These are phyloP conservation scores for Cadophora luteo-olivacea DNA, from an alignment of 2,329 filamentous ascomycete species.

Conservation along the genomic window DNA sequence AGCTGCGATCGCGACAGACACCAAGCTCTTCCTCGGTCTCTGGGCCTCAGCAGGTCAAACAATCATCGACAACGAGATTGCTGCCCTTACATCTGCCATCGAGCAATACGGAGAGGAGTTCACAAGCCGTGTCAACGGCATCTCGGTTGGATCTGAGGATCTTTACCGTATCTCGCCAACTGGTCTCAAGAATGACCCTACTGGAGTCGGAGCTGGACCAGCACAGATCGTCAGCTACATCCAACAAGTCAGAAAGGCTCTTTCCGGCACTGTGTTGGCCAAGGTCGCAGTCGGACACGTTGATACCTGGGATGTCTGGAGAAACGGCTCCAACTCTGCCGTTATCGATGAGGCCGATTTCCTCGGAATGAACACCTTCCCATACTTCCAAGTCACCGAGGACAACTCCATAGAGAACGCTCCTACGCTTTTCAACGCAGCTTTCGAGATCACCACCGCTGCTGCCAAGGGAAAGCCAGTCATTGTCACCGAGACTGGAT, in stretches of 20 bases:
- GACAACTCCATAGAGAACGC: constrained; percentile 20
- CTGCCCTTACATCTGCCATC: constrained; percentile 72
- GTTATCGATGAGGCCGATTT: constrained; percentile 76
- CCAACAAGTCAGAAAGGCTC: constrained; percentile 65
- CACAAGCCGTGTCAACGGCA: constrained; percentile 72
- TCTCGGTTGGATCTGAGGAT: constrained; percentile 85
- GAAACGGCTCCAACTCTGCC: constrained; percentile 71
- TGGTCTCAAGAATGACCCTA: constrained; percentile 14
- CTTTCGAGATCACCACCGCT: constrained; percentile 6
- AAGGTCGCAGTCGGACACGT: constrained; percentile 76
- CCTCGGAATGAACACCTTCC: constrained; percentile 81
- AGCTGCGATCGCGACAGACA: constrained; percentile 81
- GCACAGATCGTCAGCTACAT: constrained; percentile 72
- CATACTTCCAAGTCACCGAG: constrained; percentile 64
- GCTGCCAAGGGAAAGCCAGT: constrained; percentile 23
- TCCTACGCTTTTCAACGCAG: constrained; percentile 17
- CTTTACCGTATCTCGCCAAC: constrained; percentile 77
- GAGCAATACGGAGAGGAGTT: constrained; percentile 70
- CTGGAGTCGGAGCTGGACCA: constrained; percentile 62
- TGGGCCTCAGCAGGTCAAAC: constrained; percentile 62
- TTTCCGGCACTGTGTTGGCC: constrained; percentile 65
- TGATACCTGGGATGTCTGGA: constrained; percentile 83
- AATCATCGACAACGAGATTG: constrained; percentile 73
- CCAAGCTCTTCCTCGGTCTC: constrained; percentile 77
- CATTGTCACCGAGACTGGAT: constrained; percentile 22